Evolutionary conservation across 1,284 basidiomycete species (phyloP).

Genomic region (Malassezia japonica): DNA sequence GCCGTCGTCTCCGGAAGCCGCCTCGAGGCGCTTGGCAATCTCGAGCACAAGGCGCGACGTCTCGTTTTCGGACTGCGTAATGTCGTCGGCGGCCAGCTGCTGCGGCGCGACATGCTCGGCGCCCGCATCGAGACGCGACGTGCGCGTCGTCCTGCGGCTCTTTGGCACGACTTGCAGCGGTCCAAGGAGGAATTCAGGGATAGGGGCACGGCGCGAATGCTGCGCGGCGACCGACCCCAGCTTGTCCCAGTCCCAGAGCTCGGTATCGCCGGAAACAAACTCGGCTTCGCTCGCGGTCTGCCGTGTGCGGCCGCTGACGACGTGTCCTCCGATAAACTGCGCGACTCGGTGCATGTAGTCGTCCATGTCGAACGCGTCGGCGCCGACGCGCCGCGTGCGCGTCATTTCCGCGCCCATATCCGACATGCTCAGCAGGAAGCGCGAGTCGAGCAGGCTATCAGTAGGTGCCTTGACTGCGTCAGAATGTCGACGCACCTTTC

Average conservation of each 20-base stretch:
- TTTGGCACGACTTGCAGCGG: conserved; percentile 31
- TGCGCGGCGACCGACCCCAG: conserved; percentile 23
- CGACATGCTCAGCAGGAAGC: conserved; percentile 29
- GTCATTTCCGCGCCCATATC: conserved; percentile 40
- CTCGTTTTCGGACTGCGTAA: conserved; percentile 32
- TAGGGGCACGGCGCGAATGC: conserved; percentile 26
- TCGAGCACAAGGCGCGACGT: conserved; percentile 29
- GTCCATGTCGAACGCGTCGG: conserved; percentile 39
- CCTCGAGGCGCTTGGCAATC: conserved; percentile 51
- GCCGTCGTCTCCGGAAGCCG: conserved; percentile 41
- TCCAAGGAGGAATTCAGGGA: conserved; percentile 39
- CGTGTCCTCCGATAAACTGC: conserved; percentile 25
- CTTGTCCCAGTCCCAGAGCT: conserved; percentile 35
- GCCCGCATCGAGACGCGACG: conserved; percentile 6
- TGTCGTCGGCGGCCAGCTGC: conserved; percentile 29
- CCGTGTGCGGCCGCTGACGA: not conserved
- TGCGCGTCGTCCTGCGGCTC: conserved; percentile 13
- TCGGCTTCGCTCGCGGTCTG: conserved; percentile 15
- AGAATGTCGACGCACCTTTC: conserved; percentile 14
- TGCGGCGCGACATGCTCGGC: conserved; percentile 16
- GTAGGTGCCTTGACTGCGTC: conserved; percentile 25
- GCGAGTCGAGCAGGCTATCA: conserved; percentile 36
- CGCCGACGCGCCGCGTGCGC: conserved; percentile 33
- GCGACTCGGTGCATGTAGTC: conserved; percentile 31
- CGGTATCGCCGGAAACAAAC: conserved; percentile 13